Percentiles rank a stretch among this genome's conserved stretches.
phyloP scores from a whole-genome alignment of 805 yeast genomes.

The Spathaspora sp. region DNA sequence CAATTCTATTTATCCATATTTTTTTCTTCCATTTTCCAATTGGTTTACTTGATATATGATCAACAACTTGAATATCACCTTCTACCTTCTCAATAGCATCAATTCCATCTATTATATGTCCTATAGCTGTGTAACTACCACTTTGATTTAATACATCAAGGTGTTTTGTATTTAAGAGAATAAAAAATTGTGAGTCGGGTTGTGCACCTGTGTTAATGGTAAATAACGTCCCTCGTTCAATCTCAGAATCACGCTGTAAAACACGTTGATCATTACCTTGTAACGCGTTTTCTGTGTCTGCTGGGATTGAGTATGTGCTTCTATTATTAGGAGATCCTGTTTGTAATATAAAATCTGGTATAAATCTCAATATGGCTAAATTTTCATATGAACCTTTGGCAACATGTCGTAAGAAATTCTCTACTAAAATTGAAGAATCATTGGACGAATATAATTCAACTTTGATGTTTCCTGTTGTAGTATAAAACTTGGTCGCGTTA shows the following conservation, averaged over 20 bases:
- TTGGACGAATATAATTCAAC: slow-evolving; percentile 10
- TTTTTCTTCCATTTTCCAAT: slow-evolving; percentile 2
- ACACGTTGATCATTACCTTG: background rate
- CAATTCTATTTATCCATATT: slow-evolving; percentile 1
- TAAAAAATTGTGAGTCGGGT: slow-evolving; percentile 19
- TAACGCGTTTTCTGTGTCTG: slow-evolving; percentile 6
- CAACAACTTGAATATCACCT: background rate
- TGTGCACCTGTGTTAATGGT: slow-evolving; percentile 6
- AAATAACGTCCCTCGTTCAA: slow-evolving; percentile 13
- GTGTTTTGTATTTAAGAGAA: slow-evolving; percentile 10
- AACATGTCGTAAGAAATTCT: slow-evolving; percentile 19
- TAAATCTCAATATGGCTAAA: slow-evolving; percentile 13
- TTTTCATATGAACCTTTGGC: slow-evolving; percentile 17
- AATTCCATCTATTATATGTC: slow-evolving; percentile 16
- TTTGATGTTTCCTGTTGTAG: slow-evolving; percentile 15
- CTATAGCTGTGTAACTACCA: slow-evolving; percentile 14
- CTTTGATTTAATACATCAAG: slow-evolving; percentile 4
- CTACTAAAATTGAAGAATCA: slow-evolving; percentile 12
- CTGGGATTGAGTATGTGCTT: slow-evolving; percentile 11
- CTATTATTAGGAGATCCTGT: slow-evolving; percentile 18
- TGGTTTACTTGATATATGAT: background rate
- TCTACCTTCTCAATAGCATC: slow-evolving; percentile 11
- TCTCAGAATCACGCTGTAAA: background rate
- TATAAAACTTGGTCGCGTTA: slow-evolving; percentile 11
- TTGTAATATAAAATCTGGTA: slow-evolving; percentile 17